Conservation (phyloP, 208 protist species). For the Wallacemonas sp. region DNA sequence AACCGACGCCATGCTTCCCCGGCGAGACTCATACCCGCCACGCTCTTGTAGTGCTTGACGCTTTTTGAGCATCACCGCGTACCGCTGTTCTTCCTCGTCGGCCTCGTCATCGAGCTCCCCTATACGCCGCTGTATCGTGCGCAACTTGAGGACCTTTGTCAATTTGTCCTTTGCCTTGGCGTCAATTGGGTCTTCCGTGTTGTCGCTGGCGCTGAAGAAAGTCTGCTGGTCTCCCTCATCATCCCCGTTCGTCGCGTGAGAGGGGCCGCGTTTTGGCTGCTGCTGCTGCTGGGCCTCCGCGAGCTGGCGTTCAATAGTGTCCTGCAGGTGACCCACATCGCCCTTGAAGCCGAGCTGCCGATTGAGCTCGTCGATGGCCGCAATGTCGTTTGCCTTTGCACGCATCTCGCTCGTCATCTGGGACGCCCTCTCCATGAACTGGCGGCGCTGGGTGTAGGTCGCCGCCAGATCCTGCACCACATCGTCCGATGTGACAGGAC, state of each 20-base stretch:
- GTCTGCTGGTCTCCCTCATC: constrained; percentile 5
- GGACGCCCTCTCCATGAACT: constrained; percentile 30
- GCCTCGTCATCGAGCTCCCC: constrained; percentile 36
- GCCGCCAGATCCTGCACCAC: constrained; percentile 26
- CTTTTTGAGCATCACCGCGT: neutral
- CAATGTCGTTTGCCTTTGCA: constrained; percentile 33
- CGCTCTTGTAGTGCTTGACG: neutral
- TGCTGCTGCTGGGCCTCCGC: constrained; percentile 11
- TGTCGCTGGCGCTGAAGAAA: neutral
- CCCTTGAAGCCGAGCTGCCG: constrained; percentile 10
- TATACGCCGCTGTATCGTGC: constrained; percentile 45
- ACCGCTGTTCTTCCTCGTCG: constrained; percentile 27
- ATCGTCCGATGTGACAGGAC: constrained; percentile 15
- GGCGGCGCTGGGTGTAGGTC: constrained; percentile 29
- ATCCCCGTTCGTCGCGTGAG: neutral
- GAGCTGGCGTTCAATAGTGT: constrained; percentile 9
- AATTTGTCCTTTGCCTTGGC: constrained; percentile 31
- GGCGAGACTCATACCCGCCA: constrained; percentile 9
- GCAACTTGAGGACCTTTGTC: constrained; percentile 43
- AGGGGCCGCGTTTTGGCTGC: neutral
- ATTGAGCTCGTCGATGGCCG: constrained; percentile 26
- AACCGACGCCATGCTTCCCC: neutral
- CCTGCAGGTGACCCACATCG: neutral
- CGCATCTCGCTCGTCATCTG: constrained; percentile 36
- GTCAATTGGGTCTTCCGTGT: constrained; percentile 18